A percentile compares a stretch with the other conserved stretches of the same genome.
These are phyloP conservation scores for Barnettozyma californica DNA, from an alignment of 805 yeast genomes.

Conservation along the genomic window DNA sequence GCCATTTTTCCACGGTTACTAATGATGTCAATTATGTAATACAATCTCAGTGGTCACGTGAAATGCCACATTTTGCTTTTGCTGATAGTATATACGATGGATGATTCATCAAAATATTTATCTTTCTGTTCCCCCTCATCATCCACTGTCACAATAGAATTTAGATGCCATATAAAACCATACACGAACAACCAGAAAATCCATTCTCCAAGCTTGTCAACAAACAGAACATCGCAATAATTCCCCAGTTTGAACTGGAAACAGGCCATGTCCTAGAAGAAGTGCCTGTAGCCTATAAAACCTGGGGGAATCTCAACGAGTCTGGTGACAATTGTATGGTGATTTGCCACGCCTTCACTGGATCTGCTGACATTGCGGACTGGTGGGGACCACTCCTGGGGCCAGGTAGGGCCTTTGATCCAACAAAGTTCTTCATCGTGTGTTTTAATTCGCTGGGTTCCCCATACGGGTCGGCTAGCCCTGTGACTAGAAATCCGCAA, in stretches of 20 bases:
- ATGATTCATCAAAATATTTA: neutral
- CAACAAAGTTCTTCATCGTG: slow-evolving; percentile 75
- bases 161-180: slow-evolving; percentile 6
- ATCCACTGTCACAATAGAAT: neutral
- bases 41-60: neutral
- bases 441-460: slow-evolving; percentile 93
- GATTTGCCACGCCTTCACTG: slow-evolving; percentile 95
- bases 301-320: slow-evolving; percentile 85
- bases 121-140: neutral
- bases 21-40: no score
- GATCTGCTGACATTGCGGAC: slow-evolving; percentile 90
- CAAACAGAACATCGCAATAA: slow-evolving; percentile 71
- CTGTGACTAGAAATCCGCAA: slow-evolving; percentile 72
- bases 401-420: slow-evolving; percentile 82
- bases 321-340: slow-evolving; percentile 71
- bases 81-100: neutral
- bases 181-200: slow-evolving; percentile 45
- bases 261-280: slow-evolving; percentile 68
- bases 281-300: slow-evolving; percentile 91
- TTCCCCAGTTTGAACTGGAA: slow-evolving; percentile 73
- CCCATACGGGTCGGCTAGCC: slow-evolving; percentile 95
- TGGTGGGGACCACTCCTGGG: slow-evolving; percentile 99
- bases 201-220: slow-evolving; percentile 65
- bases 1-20: neutral
- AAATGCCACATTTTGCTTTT: neutral